Evolutionary conservation across 2,329 filamentous ascomycete species (phyloP), one percentile per base, ranked within the genome.

Genomic region (Bipolaris bicolor): DNA sequence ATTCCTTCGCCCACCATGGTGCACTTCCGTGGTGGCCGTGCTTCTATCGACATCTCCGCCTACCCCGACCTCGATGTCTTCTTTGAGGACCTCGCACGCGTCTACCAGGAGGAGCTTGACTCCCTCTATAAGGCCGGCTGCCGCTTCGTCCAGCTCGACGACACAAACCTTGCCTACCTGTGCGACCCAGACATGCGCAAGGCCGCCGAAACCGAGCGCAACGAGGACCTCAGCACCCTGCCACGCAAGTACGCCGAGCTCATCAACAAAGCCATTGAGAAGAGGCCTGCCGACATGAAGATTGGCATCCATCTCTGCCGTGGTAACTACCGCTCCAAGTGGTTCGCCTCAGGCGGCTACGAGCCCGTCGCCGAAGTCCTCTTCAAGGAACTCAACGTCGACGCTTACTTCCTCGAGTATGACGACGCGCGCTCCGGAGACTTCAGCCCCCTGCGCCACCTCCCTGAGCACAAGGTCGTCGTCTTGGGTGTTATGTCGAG

Each of bases 1-100:
- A 85, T 86, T 58, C 83, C 84, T 3, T 80, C 76, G 39, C 84
- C 84, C 11, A 86, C 84, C n/a, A 85, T 85, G 83, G 80, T 85
- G 49, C 83, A 86, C 69, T 86, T 86, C 79, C 81, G 83, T 55
- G 82, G 83, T 58, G 82, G 80, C 10, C 78, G 83, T 31, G 81
- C 83, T 20, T 78, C 78, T 64, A 85, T 85, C 69, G 79, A 82
- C 67, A 77, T 78, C 65, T 73, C 75, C 41, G 82, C 82, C 7
- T 86, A 86, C 70, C 83, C 83, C 5, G 79, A 79, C 16, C 77
- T 86, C 9, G 83, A 85, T 46, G 74, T 77, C 24, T 84, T 84
- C 76, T 85, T 85, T 71, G 81, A 79, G 16, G 83, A 86, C 65
- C 76, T 85, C 10, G 83, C 83, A 9, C 75, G 77, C 50, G 83